These are phyloP conservation scores for Sphaerostilbella broomeana DNA, from an alignment of 2,329 filamentous ascomycete species.

Conservation along the genomic window DNA sequence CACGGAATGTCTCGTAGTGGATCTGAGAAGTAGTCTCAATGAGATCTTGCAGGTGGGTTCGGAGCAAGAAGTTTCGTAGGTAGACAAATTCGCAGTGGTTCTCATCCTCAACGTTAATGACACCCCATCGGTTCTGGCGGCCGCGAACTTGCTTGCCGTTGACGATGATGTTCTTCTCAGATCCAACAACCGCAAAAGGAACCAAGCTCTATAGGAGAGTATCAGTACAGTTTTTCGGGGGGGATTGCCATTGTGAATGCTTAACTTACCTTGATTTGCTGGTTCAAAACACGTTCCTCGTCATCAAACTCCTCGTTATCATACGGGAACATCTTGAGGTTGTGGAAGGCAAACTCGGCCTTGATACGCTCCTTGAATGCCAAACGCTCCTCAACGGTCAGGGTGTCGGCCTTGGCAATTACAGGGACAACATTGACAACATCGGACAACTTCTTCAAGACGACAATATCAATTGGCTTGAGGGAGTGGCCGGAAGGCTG, in stretches of 20 bases:
- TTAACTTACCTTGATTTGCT: constrained; percentile 80
- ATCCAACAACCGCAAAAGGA: constrained; percentile 95
- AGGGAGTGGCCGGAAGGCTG: constrained; percentile 96
- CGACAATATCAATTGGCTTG: constrained; percentile 98
- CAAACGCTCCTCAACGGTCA: constrained; percentile 90
- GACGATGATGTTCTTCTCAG: constrained; percentile 95
- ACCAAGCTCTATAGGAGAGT: constrained; percentile 65
- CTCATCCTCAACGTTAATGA: constrained; percentile 99
- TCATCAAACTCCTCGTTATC: constrained; percentile 98
- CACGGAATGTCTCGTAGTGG: constrained; percentile 99
- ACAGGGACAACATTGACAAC: constrained; percentile 99
- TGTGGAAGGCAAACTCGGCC: constrained; percentile 99
- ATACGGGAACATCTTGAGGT: constrained; percentile 99
- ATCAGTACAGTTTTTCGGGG: constrained; percentile 2
- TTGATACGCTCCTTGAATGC: constrained; percentile 99
- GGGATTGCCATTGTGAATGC: neutral
- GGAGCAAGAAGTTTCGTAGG: constrained; percentile 95
- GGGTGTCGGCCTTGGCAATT: constrained; percentile 94
- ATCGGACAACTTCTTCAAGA: constrained; percentile 98
- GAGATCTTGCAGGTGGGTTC: constrained; percentile 95
- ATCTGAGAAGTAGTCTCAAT: constrained; percentile 99
- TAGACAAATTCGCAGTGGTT: constrained; percentile 99
- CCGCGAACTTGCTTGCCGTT: constrained; percentile 96
- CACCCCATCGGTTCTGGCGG: constrained; percentile 97
- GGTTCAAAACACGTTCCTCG: constrained; percentile 89